Evolutionary conservation across 495 filamentous ascomycete species (phyloP), one percentile per base, ranked within the genome.

Genomic region (Aspergillus incahuasiensis): DNA sequence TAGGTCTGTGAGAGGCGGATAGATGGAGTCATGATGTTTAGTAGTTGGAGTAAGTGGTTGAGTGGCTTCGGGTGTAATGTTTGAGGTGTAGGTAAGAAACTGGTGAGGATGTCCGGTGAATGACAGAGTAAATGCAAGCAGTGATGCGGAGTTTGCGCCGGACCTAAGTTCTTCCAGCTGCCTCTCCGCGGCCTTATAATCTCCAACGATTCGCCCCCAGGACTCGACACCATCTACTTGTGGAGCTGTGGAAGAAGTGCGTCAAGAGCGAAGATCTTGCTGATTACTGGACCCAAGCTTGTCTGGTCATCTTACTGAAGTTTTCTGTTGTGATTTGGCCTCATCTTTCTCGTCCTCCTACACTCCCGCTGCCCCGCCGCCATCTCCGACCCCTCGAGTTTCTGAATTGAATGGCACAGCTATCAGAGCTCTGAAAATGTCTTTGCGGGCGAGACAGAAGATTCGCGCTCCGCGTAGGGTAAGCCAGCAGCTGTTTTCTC

Each of bases 401-500:
- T 25, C 22, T 24, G 24, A 24, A 7, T 47, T 61, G 55, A 20
- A 59, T 63, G 58, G 60, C 51, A 54, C 6, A 48, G 12, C 16
- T 8, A 35, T 7, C 28, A n/a, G 24, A 15, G 20, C 13, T 40
- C 8, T 48, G 4, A 80, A 67, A 16, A 88, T 87, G 84, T 77
- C 84, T 60, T 81, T 85, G 57, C 77, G 85, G 68, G 83, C 84
- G 24, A 73, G 84, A 54, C 79, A 83, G 40, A 88, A 82, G 65
- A 91, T 92, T 54, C 74, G 87, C 53, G 85, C 87, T 63, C 88
- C 88, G 49, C 75, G 86, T 58, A 76, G 82, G 67, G 88, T 91
- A 78, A 71, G 81, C 13, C 5, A 35, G 38, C 19, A n/a, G 8
- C 42, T 9, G 8, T 46, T 24, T 22, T 49, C 18, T 30, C 7